Evolutionary conservation across 1,284 basidiomycete genomes (phyloP), one percentile per base, ranked within the genome.

Genomic region (Irpex lacteus): DNA sequence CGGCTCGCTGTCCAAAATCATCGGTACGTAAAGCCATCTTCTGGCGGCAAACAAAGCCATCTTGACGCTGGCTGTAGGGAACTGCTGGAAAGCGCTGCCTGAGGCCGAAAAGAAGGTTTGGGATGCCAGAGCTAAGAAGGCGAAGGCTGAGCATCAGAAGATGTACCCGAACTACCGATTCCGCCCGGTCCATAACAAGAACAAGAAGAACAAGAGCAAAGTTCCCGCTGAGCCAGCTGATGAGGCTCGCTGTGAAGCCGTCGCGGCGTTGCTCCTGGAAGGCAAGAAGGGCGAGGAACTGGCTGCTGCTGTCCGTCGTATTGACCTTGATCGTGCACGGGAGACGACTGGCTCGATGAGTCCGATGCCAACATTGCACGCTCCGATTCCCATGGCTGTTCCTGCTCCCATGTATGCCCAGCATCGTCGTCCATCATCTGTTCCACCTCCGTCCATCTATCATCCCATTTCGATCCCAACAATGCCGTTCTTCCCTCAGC

Each of bases 1-100:
- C 72, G 88, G 89, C 37, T 91, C 90, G 47, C 74, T 91, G 11
- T 88, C 85, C 5, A 89, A 89, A 75, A 90, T 91, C 67, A 90
- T 90, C 59, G 88, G 87, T 87, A 61, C 52, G 83, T 75, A 26
- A 60, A 38, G 18, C 18, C 18, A 36, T 56, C 38, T 62, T 3
- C 61, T 40, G 15, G 15, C 40, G 32, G 4, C 44, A 36, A n/a
- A 44, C n/a, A 49, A 19, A 11, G 15, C 21, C 11, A 36, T 5
- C 26, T 47, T 63, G 60, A 60, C 53, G 47, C 60, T 7, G 50
- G 19, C n/a, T 21, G 54, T 66, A 89, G 87, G 87, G 38, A 89
- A 86, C 68, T 87, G 85, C 73, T 91, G 90, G 89, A 82, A 84
- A 13, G 73, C 83, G 0, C 82, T 91, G 3, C 85, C 87, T 0